Evolutionary conservation across 495 filamentous ascomycete species (phyloP), one percentile per base, ranked within the genome.

Genomic region (Lasiosphaeria ovina): DNA sequence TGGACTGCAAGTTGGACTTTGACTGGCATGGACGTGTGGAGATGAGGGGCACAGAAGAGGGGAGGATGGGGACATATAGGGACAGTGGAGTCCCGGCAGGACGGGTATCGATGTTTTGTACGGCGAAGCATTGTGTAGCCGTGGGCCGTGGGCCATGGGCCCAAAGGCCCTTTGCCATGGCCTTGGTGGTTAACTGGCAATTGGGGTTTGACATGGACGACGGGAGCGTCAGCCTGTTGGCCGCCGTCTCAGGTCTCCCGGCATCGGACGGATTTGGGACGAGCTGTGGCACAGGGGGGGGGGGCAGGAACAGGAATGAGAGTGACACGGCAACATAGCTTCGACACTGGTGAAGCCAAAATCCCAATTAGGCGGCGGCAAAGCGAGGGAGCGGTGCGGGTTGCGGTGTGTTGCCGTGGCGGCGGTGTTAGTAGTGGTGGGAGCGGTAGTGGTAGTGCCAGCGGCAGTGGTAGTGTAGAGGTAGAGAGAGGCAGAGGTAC

Each of bases 261-360:
- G 61, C 57, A 68, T 68, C 63, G 66, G 66, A 61, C 16, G 48
- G 61, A 59, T 55, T 60, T 57, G 62, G 58, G 59, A 60, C 24
- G 44, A 35, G 55, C 52, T 51, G 65, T 68, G 59, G 63, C 59
- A 70, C 65, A 63, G 52, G 9, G 16, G 34, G 53, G 8, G 6
- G 35, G 56, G 56, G 7, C 16, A 36, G 24, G 58, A 57, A 33
- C 59, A 58, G 67, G 64, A 66, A 66, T 68, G 63, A 45, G 54
- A 51, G 66, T 60, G 66, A 64, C 61, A 65, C 61, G 59, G 62
- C 63, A 61, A 59, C 56, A 64, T 62, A 40, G 64, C 56, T 42
- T 54, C 42, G 57, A 55, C 35, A 9, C 40, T 34, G 44, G 48
- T 47, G 32, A 14, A 31, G 24, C 16, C 40, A 35, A 51, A 57